Percentiles rank a stretch among this genome's conserved stretches.
phyloP scores from a whole-genome alignment of 2,329 filamentous ascomycete species.

The Trichoderma sp. region DNA sequence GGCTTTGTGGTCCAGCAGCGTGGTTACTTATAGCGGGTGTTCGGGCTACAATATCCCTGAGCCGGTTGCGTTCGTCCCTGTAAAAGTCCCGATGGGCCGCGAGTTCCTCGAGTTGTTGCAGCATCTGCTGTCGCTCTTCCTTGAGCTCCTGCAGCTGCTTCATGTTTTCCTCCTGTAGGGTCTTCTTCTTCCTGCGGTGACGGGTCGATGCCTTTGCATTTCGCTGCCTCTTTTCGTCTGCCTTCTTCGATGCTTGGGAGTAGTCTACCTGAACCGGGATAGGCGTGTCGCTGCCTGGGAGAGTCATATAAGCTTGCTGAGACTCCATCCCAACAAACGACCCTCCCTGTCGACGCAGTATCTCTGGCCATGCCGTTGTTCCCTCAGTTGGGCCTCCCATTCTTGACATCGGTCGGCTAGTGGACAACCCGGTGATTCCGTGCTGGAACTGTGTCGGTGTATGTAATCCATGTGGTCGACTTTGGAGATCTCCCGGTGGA shows the following conservation, averaged over 20 bases:
- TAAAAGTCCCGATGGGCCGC: slow-evolving; percentile 70
- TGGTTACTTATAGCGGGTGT: slow-evolving; percentile 55
- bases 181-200: slow-evolving; percentile 77
- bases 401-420: slow-evolving; percentile 25
- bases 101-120: slow-evolving; percentile 49
- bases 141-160: slow-evolving; percentile 67
- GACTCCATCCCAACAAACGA: slow-evolving; percentile 31
- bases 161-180: slow-evolving; percentile 71
- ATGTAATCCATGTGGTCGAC: slow-evolving; percentile 20
- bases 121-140: slow-evolving; percentile 63
- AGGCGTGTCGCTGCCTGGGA: slow-evolving; percentile 38
- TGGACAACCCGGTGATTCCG: slow-evolving; percentile 23
- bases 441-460: slow-evolving; percentile 26
- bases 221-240: slow-evolving; percentile 79
- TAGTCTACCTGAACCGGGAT: slow-evolving; percentile 70
- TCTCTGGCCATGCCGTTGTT: slow-evolving; percentile 32
- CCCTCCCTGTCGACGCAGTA: slow-evolving; percentile 31
- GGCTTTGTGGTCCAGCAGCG: slow-evolving; percentile 53
- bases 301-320: slow-evolving; percentile 39
- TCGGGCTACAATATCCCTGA: slow-evolving; percentile 62
- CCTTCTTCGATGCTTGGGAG: slow-evolving; percentile 75
- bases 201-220: slow-evolving; percentile 84
- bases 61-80: slow-evolving; percentile 66
- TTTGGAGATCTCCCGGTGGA: slow-evolving; percentile 24
- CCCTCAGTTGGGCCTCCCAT: slow-evolving; percentile 25